Percentiles rank a stretch among this genome's conserved stretches.
Conservation (phyloP, 805 yeast species). For the Candida takata region DNA sequence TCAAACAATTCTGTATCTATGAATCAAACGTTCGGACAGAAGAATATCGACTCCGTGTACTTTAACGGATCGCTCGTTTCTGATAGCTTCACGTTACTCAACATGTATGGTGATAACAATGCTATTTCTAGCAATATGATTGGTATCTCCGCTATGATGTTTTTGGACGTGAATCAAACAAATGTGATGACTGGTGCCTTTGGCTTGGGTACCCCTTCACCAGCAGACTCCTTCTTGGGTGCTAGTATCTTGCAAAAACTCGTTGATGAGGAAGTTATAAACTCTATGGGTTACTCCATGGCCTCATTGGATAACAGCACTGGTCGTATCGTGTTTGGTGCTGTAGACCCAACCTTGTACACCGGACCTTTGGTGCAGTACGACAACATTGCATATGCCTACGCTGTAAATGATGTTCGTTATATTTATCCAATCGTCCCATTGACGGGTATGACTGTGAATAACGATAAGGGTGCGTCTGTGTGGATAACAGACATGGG, state of each 20-base stretch:
- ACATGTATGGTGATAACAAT: not conserved
- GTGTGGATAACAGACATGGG: slow-evolving; percentile 1
- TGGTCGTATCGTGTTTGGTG: slow-evolving; percentile 48
- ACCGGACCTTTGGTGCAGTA: slow-evolving; percentile 42
- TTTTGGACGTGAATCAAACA: slow-evolving; percentile 33
- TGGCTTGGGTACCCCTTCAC: slow-evolving; percentile 32
- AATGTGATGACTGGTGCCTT: slow-evolving; percentile 35
- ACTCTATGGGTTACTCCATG: slow-evolving; percentile 38
- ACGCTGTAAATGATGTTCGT: slow-evolving; percentile 15
- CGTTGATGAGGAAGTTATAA: slow-evolving; percentile 24
- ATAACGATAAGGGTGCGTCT: slow-evolving; percentile 30
- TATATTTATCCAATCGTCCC: slow-evolving; percentile 40
- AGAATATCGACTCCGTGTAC: slow-evolving; percentile 9
- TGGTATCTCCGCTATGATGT: slow-evolving; percentile 24
- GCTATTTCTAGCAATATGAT: slow-evolving; percentile 2
- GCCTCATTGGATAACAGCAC: slow-evolving; percentile 20
- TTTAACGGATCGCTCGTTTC: slow-evolving; percentile 16
- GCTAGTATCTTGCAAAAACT: slow-evolving; percentile 28
- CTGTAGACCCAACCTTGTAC: slow-evolving; percentile 41
- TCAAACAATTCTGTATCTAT: slow-evolving; percentile 6
- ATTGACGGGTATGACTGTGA: slow-evolving; percentile 37
- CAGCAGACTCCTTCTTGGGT: not conserved
- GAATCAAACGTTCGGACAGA: not conserved
- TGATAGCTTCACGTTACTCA: slow-evolving; percentile 8
- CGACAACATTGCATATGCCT: slow-evolving; percentile 39